These are phyloP conservation scores for Populus deltoides DNA, from an alignment of 345 rosid genomes.

Conservation along the genomic window DNA sequence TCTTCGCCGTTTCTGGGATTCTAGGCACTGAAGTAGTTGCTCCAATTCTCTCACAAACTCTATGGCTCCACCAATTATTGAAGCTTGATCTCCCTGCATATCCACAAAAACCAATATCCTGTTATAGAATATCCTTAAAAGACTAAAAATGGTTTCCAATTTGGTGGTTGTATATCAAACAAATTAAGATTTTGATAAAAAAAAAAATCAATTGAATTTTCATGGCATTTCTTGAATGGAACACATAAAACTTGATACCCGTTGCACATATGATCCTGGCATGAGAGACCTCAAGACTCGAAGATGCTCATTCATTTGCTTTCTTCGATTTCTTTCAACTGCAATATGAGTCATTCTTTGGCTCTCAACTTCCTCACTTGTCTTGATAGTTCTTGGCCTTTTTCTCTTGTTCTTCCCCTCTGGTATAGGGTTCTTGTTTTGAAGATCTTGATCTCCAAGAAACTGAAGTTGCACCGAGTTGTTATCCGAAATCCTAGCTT, in stretches of 20 bases:
- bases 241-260: slow-evolving; percentile 40
- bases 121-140: neutral
- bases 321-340: slow-evolving; percentile 81
- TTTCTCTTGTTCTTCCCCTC: slow-evolving; percentile 71
- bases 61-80: slow-evolving; percentile 95
- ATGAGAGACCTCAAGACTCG: slow-evolving; percentile 85
- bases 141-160: neutral
- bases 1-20: slow-evolving; percentile 81
- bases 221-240: neutral
- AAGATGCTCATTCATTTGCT: slow-evolving; percentile 97
- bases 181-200: neutral
- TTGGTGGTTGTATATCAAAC: neutral
- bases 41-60: slow-evolving; percentile 93
- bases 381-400: slow-evolving; percentile 67
- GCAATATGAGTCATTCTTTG: slow-evolving; percentile 95
- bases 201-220: too few species aligned
- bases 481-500: slow-evolving; percentile 48
- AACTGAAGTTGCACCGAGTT: slow-evolving; percentile 53
- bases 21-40: slow-evolving; percentile 83
- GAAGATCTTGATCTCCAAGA: slow-evolving; percentile 36
- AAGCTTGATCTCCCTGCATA: slow-evolving; percentile 89
- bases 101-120: neutral
- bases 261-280: slow-evolving; percentile 93
- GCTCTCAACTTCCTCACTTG: slow-evolving; percentile 90
- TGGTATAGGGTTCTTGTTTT: slow-evolving; percentile 21